Percentiles rank a stretch among this genome's conserved stretches.
These are phyloP conservation scores for Parascedosporium putredinis DNA, from an alignment of 2,329 filamentous ascomycete species.

Conservation along the genomic window DNA sequence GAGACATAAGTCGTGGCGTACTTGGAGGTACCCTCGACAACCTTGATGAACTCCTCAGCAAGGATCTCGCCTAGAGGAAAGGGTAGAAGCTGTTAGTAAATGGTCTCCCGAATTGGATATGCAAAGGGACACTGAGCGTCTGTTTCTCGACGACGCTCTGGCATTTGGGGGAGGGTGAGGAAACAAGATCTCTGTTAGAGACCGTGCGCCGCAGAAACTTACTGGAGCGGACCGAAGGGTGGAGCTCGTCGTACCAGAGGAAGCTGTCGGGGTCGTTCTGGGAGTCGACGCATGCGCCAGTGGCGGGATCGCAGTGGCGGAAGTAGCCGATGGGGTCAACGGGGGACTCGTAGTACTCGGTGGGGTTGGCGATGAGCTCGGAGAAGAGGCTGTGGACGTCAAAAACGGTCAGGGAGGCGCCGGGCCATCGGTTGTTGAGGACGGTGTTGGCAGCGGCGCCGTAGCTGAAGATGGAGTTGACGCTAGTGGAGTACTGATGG, in stretches of 20 bases:
- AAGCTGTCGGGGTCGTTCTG: slow-evolving; percentile 44
- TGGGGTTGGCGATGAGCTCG: slow-evolving; percentile 54
- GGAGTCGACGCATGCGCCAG: slow-evolving; percentile 25
- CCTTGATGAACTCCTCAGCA: slow-evolving; percentile 29
- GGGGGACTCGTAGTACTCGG: slow-evolving; percentile 50
- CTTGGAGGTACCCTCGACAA: slow-evolving; percentile 27
- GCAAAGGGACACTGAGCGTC: no score
- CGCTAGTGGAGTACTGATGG: slow-evolving; percentile 33
- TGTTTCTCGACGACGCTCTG: no score
- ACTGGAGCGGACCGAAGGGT: slow-evolving; percentile 54
- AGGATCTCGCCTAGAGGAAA: slow-evolving; percentile 24
- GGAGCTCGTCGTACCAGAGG: slow-evolving; percentile 63
- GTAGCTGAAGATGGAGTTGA: slow-evolving; percentile 39
- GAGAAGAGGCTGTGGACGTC: slow-evolving; percentile 55
- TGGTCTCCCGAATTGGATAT: no score
- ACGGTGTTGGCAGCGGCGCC: slow-evolving; percentile 36
- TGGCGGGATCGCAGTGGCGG: slow-evolving; percentile 35
- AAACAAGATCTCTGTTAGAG: not conserved
- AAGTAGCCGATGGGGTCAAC: slow-evolving; percentile 51
- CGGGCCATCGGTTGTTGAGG: slow-evolving; percentile 39
- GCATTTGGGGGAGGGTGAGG: no score
- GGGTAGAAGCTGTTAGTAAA: slow-evolving; percentile 12
- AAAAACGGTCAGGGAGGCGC: slow-evolving; percentile 53
- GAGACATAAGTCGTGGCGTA: slow-evolving; percentile 24
- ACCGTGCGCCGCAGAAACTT: slow-evolving; percentile 22